These are phyloP conservation scores for Ligustrum vulgare DNA, from an alignment of 257 asterid genomes.

Conservation along the genomic window DNA sequence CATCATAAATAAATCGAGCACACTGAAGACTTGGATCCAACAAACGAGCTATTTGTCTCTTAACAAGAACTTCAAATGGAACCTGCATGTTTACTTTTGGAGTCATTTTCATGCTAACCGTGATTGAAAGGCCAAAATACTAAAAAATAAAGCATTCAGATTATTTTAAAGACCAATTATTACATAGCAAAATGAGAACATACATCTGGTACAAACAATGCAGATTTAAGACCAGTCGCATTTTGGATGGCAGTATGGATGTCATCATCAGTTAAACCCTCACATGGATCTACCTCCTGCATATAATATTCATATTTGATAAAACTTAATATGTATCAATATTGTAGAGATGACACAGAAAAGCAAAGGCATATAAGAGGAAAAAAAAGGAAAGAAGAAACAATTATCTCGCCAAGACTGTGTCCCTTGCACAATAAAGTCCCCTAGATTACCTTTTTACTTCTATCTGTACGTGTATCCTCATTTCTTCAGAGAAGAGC, in stretches of 20 bases:
- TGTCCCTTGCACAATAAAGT: background rate
- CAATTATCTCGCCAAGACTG: background rate
- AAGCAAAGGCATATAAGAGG: background rate
- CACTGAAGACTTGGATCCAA: slow-evolving; percentile 66
- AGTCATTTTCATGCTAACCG: background rate
- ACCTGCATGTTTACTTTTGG: slow-evolving; percentile 32
- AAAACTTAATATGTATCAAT: no score
- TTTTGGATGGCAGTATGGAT: slow-evolving; percentile 63
- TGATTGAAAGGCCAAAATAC: background rate
- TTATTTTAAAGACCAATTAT: no score
- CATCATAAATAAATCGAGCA: slow-evolving; percentile 56
- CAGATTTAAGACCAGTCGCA: slow-evolving; percentile 58
- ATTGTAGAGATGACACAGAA: background rate
- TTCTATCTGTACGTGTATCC: background rate
- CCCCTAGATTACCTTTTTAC: background rate
- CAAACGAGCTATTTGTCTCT: slow-evolving; percentile 53
- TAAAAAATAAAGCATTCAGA: background rate
- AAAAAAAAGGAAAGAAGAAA: background rate
- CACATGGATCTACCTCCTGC: slow-evolving; percentile 70
- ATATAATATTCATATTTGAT: background rate
- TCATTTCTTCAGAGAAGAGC: background rate
- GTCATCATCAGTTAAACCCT: slow-evolving; percentile 52
- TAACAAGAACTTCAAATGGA: slow-evolving; percentile 60
- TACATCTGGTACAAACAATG: slow-evolving; percentile 60
- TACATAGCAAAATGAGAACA: slow-evolving; percentile 8